phyloP scores from a whole-genome alignment of 1,284 basidiomycete species.

The Sanghuangporus sanghuang region DNA sequence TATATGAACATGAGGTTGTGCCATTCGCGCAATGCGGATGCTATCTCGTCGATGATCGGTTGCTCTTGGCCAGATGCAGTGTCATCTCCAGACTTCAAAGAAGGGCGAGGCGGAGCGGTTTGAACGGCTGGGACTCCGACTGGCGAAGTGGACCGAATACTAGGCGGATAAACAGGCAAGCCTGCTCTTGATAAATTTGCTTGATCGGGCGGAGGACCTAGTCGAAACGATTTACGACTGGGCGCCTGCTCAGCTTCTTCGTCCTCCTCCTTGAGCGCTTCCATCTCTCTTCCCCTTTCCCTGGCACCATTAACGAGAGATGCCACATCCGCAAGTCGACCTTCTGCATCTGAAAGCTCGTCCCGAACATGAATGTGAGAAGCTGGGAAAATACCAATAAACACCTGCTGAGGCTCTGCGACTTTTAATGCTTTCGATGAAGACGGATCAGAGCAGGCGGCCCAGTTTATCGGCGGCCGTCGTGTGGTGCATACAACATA shows the following conservation, averaged over 20 bases:
- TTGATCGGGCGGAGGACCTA: conserved; percentile 68
- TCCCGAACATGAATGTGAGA: conserved; percentile 89
- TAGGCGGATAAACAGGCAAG: conserved; percentile 62
- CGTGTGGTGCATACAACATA: conserved; percentile 85
- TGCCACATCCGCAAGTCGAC: conserved; percentile 71
- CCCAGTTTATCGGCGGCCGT: conserved; percentile 63
- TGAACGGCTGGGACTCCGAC: conserved; percentile 59
- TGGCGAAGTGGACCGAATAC: conserved; percentile 61
- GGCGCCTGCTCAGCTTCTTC: conserved; percentile 42
- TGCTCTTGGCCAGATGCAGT: conserved; percentile 78
- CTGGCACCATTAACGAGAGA: conserved; percentile 32
- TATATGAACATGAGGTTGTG: conserved; percentile 89
- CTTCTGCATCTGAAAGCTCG: conserved; percentile 85
- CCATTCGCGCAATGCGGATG: conserved; percentile 95
- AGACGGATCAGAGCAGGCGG: conserved; percentile 49
- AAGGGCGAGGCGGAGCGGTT: conserved; percentile 86
- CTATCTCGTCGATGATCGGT: conserved; percentile 95
- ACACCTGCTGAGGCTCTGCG: conserved; percentile 80
- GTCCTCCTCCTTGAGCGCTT: conserved; percentile 70
- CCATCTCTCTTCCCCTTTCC: conserved; percentile 48
- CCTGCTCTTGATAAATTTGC: conserved; percentile 65
- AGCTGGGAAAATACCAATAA: conserved; percentile 94
- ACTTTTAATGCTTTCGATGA: conserved; percentile 46
- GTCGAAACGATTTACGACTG: conserved; percentile 55
- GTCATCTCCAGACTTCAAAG: conserved; percentile 89